Evolutionary conservation across 1,284 basidiomycete species (phyloP).

Genomic region (Malassezia psittaci): DNA sequence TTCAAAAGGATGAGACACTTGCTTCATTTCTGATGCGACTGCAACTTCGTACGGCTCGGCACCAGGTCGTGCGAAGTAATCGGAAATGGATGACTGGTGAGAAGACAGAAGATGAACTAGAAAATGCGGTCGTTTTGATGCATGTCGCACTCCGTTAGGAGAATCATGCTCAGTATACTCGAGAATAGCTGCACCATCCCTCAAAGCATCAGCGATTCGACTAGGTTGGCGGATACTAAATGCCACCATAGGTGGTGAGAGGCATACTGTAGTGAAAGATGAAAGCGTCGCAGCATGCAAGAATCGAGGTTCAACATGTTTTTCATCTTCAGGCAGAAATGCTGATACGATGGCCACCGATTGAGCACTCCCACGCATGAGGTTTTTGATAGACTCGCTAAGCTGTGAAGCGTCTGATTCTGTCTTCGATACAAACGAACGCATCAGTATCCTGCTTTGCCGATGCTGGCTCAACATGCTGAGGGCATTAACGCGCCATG

Average conservation of each 20-base stretch:
- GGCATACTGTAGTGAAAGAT: slow-evolving; percentile 19
- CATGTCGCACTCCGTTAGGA: neutral
- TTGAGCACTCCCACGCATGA: slow-evolving; percentile 19
- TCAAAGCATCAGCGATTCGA: slow-evolving; percentile 18
- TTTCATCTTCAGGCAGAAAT: slow-evolving; percentile 6
- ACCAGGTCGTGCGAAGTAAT: slow-evolving; percentile 18
- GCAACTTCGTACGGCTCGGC: slow-evolving; percentile 1
- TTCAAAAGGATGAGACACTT: slow-evolving; percentile 3
- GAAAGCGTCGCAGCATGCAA: slow-evolving; percentile 20
- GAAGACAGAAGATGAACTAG: slow-evolving; percentile 18
- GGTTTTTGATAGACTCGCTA: slow-evolving; percentile 9
- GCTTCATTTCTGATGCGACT: neutral
- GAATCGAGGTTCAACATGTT: neutral
- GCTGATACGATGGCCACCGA: slow-evolving; percentile 20
- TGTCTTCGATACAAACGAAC: neutral
- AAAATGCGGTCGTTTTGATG: slow-evolving; percentile 14
- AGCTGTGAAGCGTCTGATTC: slow-evolving; percentile 1
- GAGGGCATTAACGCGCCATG: neutral
- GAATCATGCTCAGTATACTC: neutral
- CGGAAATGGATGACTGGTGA: slow-evolving; percentile 7
- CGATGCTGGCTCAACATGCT: neutral
- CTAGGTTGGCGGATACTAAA: slow-evolving; percentile 20
- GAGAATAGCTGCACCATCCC: slow-evolving; percentile 1
- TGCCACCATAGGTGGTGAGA: slow-evolving; percentile 18
- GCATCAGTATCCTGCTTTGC: neutral